phyloP scores from a whole-genome alignment of 2,329 filamentous ascomycete species.

The Aspergillus pseudoterreus region DNA sequence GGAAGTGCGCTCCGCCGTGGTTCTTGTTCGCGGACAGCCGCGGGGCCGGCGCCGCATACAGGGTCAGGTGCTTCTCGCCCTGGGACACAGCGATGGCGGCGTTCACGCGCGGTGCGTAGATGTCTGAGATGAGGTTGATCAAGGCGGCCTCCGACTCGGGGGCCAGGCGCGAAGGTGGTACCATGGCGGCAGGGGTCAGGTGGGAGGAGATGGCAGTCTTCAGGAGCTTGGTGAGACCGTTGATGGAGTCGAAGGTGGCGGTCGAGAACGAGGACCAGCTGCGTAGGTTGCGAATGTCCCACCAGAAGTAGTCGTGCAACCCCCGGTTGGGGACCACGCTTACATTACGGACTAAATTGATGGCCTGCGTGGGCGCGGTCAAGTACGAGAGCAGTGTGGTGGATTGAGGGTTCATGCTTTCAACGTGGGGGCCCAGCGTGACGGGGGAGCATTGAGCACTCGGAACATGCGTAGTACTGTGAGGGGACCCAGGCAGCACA shows the following conservation, averaged over 20 bases:
- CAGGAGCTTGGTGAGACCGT: conserved; percentile 68
- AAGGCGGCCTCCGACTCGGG: conserved; percentile 77
- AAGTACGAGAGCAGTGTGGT: conserved; percentile 77
- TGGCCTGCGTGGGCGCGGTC: conserved; percentile 73
- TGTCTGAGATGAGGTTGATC: conserved; percentile 68
- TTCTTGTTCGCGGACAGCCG: conserved; percentile 35
- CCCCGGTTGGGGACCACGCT: conserved; percentile 64
- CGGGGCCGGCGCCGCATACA: conserved; percentile 40
- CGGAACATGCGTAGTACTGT: conserved; percentile 20
- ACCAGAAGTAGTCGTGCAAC: conserved; percentile 84
- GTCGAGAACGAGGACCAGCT: conserved; percentile 79
- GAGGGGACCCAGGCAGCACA: conserved; percentile 28
- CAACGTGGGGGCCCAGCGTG: conserved; percentile 19
- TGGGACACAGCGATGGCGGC: conserved; percentile 74
- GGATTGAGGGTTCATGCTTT: conserved; percentile 32
- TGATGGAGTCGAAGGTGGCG: conserved; percentile 66
- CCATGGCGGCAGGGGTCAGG: conserved; percentile 32
- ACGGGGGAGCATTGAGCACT: conserved; percentile 26
- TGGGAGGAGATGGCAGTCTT: conserved; percentile 58
- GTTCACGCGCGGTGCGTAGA: conserved; percentile 85
- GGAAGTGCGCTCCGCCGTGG: conserved; percentile 48
- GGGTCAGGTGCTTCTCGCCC: conserved; percentile 55
- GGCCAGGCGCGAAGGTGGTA: conserved; percentile 52
- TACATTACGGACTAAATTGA: conserved; percentile 75
- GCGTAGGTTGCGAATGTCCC: conserved; percentile 85